A percentile compares a stretch with the other conserved stretches of the same genome.
Conservation (phyloP, 352 stramenopile genomes). For the Phytophthora tubulina region DNA sequence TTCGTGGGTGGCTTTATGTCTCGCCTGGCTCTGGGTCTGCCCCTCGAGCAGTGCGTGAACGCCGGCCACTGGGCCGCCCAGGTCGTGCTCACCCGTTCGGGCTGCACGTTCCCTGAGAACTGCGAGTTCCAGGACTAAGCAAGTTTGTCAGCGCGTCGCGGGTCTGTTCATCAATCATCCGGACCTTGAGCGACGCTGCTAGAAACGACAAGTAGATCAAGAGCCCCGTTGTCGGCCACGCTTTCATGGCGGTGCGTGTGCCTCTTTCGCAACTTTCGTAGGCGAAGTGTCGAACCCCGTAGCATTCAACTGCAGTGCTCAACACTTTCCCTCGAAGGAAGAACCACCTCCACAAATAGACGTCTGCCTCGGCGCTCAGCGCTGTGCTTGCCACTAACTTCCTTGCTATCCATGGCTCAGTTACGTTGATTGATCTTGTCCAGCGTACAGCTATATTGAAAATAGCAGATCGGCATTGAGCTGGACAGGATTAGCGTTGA, state of each 20-base stretch:
- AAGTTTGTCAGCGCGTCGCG: constrained; percentile 4
- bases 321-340: constrained; percentile 46
- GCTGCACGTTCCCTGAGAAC: constrained; percentile 94
- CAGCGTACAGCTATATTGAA: constrained; percentile 1
- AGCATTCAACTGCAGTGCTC: constrained; percentile 24
- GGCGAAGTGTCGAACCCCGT: constrained; percentile 27
- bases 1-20: constrained; percentile 99
- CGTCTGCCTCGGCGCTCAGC: constrained; percentile 32
- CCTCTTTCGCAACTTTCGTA: constrained; percentile 33
- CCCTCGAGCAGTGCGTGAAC: constrained; percentile 95
- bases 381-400: constrained; percentile 12
- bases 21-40: constrained; percentile 87
- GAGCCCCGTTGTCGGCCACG: constrained; percentile 40
- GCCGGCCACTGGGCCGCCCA: constrained; percentile 97
- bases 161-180: constrained; percentile 9
- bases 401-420: not conserved
- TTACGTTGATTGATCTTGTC: constrained; percentile 31
- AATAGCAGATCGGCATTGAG: constrained; percentile 20
- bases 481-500: not conserved
- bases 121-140: constrained; percentile 93
- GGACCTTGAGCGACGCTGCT: constrained; percentile 17
- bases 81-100: constrained; percentile 97
- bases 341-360: constrained; percentile 47
- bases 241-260: constrained; percentile 32
- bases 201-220: constrained; percentile 21